These are phyloP conservation scores for Candida loeiensis DNA, from an alignment of 805 yeast species.

Conservation along the genomic window DNA sequence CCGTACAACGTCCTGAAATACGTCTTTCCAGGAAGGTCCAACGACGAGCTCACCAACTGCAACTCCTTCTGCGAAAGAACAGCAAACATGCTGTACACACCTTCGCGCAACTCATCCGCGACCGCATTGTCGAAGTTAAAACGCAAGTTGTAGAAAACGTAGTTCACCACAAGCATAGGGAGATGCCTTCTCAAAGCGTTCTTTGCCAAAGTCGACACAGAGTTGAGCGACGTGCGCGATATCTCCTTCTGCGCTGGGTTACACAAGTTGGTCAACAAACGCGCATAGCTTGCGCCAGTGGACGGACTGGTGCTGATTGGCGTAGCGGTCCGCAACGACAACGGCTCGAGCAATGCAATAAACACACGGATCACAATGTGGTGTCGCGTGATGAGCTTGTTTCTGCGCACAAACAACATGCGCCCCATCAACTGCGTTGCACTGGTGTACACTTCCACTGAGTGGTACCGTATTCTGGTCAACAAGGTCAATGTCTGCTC, in stretches of 20 bases:
- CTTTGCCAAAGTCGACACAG: constrained; percentile 54
- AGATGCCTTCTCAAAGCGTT: constrained; percentile 60
- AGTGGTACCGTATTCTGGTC: constrained; percentile 19
- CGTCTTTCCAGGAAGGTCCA: constrained; percentile 68
- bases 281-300: constrained; percentile 48
- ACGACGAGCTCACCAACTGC: constrained; percentile 53
- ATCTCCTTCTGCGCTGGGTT: constrained; percentile 52
- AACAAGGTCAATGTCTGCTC: constrained; percentile 51
- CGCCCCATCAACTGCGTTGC: constrained; percentile 54
- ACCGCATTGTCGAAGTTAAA: constrained; percentile 44
- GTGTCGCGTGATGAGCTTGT: constrained; percentile 66
- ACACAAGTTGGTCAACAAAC: constrained; percentile 66
- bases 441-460: constrained; percentile 31
- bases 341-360: constrained; percentile 46
- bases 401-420: constrained; percentile 64
- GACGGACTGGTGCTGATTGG: constrained; percentile 19
- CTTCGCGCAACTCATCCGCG: constrained; percentile 49
- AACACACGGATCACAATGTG: constrained; percentile 57
- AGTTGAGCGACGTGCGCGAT: constrained; percentile 41
- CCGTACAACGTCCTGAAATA: constrained; percentile 65
- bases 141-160: constrained; percentile 51
- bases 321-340: constrained; percentile 28
- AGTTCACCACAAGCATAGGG: constrained; percentile 57
- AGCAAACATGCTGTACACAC: constrained; percentile 64
- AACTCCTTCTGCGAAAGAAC: constrained; percentile 66